phyloP scores from a whole-genome alignment of 176 grass and related monocot species.

The Triticum urartu region DNA sequence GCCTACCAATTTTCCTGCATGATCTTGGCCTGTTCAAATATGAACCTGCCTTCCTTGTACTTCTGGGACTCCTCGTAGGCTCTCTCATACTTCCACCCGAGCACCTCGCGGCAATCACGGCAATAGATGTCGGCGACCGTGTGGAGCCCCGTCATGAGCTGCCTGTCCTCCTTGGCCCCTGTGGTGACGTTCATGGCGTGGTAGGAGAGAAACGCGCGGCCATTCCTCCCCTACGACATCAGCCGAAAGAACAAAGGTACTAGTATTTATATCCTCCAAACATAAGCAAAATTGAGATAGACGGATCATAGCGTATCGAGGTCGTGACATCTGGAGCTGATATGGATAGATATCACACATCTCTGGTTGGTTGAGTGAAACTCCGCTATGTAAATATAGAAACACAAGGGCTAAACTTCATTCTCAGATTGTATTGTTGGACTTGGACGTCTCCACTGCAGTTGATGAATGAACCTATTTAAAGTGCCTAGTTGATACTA shows the following conservation, averaged over 20 bases:
- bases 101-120: not conserved
- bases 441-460: too few species aligned
- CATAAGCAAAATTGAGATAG: not conserved
- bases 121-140: not conserved
- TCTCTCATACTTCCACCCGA: slow-evolving; percentile 7
- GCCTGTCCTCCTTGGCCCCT: not conserved
- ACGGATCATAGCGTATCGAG: not conserved
- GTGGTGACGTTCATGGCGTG: slow-evolving; percentile 1
- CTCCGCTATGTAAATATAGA: too few species aligned
- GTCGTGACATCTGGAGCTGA: not conserved
- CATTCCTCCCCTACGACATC: not conserved
- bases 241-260: not conserved
- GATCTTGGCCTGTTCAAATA: slow-evolving; percentile 1
- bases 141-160: slow-evolving; percentile 6
- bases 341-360: not conserved
- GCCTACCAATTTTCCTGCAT: not conserved
- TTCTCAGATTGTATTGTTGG: too few species aligned
- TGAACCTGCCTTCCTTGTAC: slow-evolving; percentile 12
- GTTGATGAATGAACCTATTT: too few species aligned
- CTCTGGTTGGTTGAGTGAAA: not conserved
- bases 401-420: too few species aligned
- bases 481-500: not conserved
- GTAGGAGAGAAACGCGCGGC: not conserved
- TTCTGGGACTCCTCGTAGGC: not conserved
- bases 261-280: not conserved